phyloP scores from a whole-genome alignment of 768 basidiomycete species.

The Mycena epipterygia region DNA sequence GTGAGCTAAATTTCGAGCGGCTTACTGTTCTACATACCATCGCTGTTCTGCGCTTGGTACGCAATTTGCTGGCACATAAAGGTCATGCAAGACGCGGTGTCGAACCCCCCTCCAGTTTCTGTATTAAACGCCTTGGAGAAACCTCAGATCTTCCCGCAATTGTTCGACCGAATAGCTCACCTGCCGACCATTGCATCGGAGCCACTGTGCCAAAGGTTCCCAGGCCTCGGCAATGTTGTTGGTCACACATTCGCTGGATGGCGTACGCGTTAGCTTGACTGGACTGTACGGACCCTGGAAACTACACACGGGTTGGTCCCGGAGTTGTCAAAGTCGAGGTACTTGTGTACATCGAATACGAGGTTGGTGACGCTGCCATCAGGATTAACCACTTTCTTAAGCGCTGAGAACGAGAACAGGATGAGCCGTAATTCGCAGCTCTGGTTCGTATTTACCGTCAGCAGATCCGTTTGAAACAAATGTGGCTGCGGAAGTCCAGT shows the following conservation, averaged over 20 bases:
- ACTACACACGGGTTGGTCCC: conserved; percentile 42
- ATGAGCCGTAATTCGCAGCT: neutral
- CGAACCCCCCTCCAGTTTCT: conserved; percentile 69
- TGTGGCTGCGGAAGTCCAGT: conserved; percentile 66
- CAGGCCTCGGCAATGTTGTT: conserved; percentile 66
- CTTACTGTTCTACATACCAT: conserved; percentile 51
- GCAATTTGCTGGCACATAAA: conserved; percentile 61
- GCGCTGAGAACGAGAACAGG: conserved; percentile 41
- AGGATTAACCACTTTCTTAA: conserved; percentile 59
- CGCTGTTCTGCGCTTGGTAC: conserved; percentile 62
- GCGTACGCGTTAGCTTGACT: conserved; percentile 41
- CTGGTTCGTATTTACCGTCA: conserved; percentile 32
- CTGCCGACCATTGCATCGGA: conserved; percentile 63
- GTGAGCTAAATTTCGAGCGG: neutral
- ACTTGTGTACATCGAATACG: conserved; percentile 75
- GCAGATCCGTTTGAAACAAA: conserved; percentile 67
- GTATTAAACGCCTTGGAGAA: conserved; percentile 74
- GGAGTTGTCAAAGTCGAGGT: conserved; percentile 68
- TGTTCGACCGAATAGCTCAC: too few relatives aligned
- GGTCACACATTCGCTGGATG: conserved; percentile 59
- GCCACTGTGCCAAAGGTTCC: conserved; percentile 62
- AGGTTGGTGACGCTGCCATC: conserved; percentile 61
- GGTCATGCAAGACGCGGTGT: conserved; percentile 60
- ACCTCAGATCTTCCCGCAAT: too few relatives aligned
- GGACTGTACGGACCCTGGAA: neutral